Base-by-base conservation (phyloP, 345 rosid genomes). In the Erysimum cheiranthoides region DNA sequence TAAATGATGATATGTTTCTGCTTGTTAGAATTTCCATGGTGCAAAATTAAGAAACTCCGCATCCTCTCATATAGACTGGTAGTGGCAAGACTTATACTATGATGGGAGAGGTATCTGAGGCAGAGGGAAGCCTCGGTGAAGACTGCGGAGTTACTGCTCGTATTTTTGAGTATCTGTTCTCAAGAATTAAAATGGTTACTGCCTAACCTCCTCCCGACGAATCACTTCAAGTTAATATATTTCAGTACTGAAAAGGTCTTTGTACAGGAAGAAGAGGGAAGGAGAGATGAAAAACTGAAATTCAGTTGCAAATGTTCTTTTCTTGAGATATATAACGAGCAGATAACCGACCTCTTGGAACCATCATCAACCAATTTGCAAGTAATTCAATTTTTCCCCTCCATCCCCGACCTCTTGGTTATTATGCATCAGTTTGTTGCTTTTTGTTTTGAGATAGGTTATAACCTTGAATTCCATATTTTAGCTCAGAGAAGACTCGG, bases 71-170 rank as follows among this genome's bases (percentile, higher is more conserved):
- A 72, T 89, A 94, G 98, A 94, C 98, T 42, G 98, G 97, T 59
- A 94, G 97, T 82, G 98, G 98, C 64, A 94, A 94, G 85, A 94
- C 98, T 5, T 84, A 94, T 71, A 94, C 98, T 28, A 92, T 94
- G 97, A 86, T 92, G 95, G 97, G 98, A 17, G 93, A 89, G 70
- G 85, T 92, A 77, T 68, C 80, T 68, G 86, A 82, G 67, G 78
- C 73, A 35, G 90, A 85, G 73, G 90, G 73, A 61, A 59, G 77
- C 64, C 84, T 87, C 14, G 67, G 78, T 50, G 90, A 84, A 68
- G 86, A 89, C 40, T 88, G 90, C 27, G 98, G 98, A 82, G 88
- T 94, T 80, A 90, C 97, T 57, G 90, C 96, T 74, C 93, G 97
- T 16, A 81, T 90, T 59, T 94, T 94, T 74, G 91, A 94, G 66